Evolutionary conservation across 805 yeast species (phyloP).

Genomic region (Schwanniomyces polymorphus): DNA sequence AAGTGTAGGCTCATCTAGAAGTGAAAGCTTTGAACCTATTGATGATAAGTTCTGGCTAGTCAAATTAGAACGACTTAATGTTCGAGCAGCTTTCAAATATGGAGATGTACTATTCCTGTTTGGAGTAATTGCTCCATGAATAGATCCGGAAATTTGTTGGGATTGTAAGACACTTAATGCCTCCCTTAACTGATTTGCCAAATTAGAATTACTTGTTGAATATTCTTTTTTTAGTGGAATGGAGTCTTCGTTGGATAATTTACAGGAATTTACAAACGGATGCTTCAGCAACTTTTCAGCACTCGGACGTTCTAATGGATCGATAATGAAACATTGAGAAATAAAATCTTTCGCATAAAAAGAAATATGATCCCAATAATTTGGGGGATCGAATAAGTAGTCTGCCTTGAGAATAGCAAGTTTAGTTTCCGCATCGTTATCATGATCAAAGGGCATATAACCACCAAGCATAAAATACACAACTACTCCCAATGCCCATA

Average conservation of each 20-base stretch:
- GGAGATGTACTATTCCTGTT: not conserved
- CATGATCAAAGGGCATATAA: constrained; percentile 78
- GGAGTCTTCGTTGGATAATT: not conserved
- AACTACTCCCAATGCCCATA: constrained; percentile 77
- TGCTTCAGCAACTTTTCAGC: constrained; percentile 47
- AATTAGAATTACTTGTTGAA: not conserved
- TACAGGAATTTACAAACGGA: constrained; percentile 27
- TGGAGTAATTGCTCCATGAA: not conserved
- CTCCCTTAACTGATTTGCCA: not conserved
- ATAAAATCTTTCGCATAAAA: constrained; percentile 59
- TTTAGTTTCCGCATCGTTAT: constrained; percentile 64
- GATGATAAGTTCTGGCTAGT: constrained; percentile 5
- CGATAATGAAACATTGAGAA: constrained; percentile 49
- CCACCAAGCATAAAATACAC: constrained; percentile 72
- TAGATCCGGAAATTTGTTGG: not conserved
- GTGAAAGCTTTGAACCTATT: constrained; percentile 10
- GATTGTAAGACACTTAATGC: not conserved
- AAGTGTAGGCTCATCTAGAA: constrained; percentile 12
- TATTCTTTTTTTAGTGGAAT: not conserved
- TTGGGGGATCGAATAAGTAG: constrained; percentile 60
- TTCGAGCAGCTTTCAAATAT: not conserved
- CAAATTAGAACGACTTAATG: not conserved
- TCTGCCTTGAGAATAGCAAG: constrained; percentile 62
- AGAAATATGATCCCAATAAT: constrained; percentile 54
- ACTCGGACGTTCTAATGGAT: constrained; percentile 46